Percentiles rank a stretch among this genome's conserved stretches.
Evolutionary conservation across 148 eudicot genomes (phyloP).

Genomic region (Silene conica): DNA sequence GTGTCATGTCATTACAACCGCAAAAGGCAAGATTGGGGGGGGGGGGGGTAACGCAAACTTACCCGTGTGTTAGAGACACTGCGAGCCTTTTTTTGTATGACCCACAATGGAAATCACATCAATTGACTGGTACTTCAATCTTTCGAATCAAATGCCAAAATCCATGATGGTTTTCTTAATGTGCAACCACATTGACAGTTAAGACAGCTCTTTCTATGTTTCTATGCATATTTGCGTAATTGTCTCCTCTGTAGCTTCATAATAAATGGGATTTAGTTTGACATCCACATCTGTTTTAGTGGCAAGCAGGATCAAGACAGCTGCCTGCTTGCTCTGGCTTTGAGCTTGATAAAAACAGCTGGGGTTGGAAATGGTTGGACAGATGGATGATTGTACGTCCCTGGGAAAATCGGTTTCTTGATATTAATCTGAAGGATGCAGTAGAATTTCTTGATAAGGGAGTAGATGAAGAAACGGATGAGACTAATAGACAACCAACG

Average conservation of each 20-base stretch:
- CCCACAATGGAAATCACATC: no score
- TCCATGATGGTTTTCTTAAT: no score
- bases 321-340: constrained; percentile 52
- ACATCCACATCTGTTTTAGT: constrained; percentile 35
- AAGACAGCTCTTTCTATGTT: background rate
- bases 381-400: constrained; percentile 99
- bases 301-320: constrained; percentile 92
- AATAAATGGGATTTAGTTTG: constrained; percentile 7
- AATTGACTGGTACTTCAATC: no score
- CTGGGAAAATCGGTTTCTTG: constrained; percentile 92
- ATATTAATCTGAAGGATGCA: constrained; percentile 68
- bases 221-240: no score
- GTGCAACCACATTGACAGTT: background rate
- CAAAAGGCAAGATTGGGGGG: no score
- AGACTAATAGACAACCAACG: constrained; percentile 34
- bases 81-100: no score
- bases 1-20: no score
- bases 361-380: constrained; percentile 99
- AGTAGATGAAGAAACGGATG: constrained; percentile 44
- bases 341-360: constrained; percentile 79
- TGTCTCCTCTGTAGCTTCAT: background rate
- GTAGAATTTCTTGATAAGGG: constrained; percentile 44
- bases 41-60: no score
- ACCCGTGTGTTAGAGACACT: no score
- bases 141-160: no score